A percentile compares a stretch with the other conserved stretches of the same genome.
Conservation (phyloP, 768 basidiomycete genomes). For the Scleroderma bovista region DNA sequence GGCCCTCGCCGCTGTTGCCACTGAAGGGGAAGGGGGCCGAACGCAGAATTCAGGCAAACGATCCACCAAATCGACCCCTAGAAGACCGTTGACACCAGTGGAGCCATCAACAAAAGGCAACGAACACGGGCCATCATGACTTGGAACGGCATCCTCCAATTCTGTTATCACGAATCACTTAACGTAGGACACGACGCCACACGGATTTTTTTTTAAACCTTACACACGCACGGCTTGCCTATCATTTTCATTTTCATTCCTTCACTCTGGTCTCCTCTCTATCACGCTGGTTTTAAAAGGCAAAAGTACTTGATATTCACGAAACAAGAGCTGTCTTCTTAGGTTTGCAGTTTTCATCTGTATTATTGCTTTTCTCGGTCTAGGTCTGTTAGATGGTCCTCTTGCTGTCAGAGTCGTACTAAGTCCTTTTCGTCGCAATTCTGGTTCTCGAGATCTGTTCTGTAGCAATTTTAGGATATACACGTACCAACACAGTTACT, state of each 20-base stretch:
- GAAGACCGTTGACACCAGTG: neutral
- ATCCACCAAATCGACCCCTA: neutral
- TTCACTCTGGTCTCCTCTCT: neutral
- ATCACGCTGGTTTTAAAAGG: neutral
- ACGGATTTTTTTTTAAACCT: neutral
- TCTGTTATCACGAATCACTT: neutral
- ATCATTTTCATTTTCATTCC: neutral
- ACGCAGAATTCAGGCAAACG: neutral
- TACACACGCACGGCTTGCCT: neutral
- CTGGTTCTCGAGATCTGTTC: neutral
- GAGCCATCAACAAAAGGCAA: neutral
- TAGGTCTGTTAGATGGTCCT: neutral
- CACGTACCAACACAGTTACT: neutral
- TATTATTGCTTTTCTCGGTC: neutral
- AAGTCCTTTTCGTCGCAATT: neutral
- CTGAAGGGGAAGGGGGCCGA: neutral
- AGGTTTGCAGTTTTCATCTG: neutral
- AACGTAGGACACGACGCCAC: neutral
- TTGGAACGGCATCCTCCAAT: neutral
- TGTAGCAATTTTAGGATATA: neutral
- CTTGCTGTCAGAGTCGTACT: neutral
- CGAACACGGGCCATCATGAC: neutral
- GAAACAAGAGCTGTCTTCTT: constrained; percentile 3
- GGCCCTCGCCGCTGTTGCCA: constrained; percentile 18
- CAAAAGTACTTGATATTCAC: neutral